Base-by-base conservation (phyloP, 768 basidiomycete species). In the Lactarius akahatsu region DNA sequence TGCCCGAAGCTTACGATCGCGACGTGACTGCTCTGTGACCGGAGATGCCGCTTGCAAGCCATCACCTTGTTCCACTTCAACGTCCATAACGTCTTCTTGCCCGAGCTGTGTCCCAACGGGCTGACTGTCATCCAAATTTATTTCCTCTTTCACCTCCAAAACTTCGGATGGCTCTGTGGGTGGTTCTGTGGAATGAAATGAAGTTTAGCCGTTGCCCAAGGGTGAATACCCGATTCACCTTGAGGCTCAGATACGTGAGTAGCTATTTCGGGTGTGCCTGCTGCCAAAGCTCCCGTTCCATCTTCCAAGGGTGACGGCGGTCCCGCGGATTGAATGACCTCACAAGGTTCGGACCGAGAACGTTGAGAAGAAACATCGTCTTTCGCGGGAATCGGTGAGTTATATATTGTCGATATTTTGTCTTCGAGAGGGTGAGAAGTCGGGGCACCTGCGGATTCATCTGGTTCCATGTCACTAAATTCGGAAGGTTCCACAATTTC, bases 1-100 rank as follows among this genome's bases (percentile, higher is more conserved):
- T 59, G 20, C 28, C 34, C 41, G 45, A 60, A 36, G 56, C 66
- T 59, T 64, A 70, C 69, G 67, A 61, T 70, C 67, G 50, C 50
- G 55, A 50, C 65, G 67, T 57, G 67, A 47, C 38, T 57, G 64
- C 36, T 58, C 67, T 30, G 67, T 41, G 38, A 50, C 55, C 23
- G 67, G 59, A 5, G 64, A 61, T 36, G 36, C 64, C 6, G 16
- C 56, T n/a, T 15, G 43, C 20, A 40, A 41, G 10, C 20, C 45
- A 61, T 66, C 45, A 23, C 34, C 43, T 41, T 57, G 67, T 50
- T 68, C 67, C 10, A 55, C 40, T 23, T 65, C 65, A 43, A 68
- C 57, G 8, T 41, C 40, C 50, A 52, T 52, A 52, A 26, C 23
- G 45, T 52, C 57, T 7, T 61, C 65, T 23, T 38, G 32, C 23